Evolutionary conservation across 768 basidiomycete genomes (phyloP), one percentile per base, ranked within the genome.

Genomic region (Cyclocybe cylindracea): DNA sequence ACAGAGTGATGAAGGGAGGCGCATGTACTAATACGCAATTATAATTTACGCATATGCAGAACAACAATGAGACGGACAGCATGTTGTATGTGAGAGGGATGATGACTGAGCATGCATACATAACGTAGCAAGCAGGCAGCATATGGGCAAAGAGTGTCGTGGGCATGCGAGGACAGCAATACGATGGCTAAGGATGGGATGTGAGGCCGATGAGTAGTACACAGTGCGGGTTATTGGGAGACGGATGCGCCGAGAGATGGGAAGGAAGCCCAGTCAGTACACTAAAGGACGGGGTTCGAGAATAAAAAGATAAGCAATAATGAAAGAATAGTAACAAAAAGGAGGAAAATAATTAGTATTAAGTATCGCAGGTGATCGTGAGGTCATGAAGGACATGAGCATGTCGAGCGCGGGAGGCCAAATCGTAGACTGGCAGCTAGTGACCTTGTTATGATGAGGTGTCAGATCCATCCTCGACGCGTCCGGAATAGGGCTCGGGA

Each of bases 401-500:
- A 50, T 48, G 45, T 55, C 44, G 54, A 46, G 43, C 8, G 40
- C 36, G 46, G 34, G 18, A 29, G n/a, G 44, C 44, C 41, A n/a
- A n/a, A 33, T 16, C 43, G 42, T 7, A 46, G 36, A 47, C 10
- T 35, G 39, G 39, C 32, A 40, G 53, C 56, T 24, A 5, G 24
- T 24, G 5, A 24, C 24, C 24, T 24, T 24, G 24, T 24, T 24
- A 24, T 24, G 24, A 24, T 24, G 24, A 24, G 24, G 24, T 2
- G 24, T 10, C 34, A 14, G 16, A 29, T 24, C 13, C 11, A 14
- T 13, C 44, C 37, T 35, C 31, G 14, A 46, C 48, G n/a, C 70
- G 70, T 39, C 61, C 63, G 36, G 70, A 55, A 45, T 64, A 66
- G 4, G 76, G 73, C 36, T 66, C 57, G 5, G 76, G 74, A 14